Base-by-base conservation (phyloP, 352 stramenopile genomes). In the Pythium coloratum region DNA sequence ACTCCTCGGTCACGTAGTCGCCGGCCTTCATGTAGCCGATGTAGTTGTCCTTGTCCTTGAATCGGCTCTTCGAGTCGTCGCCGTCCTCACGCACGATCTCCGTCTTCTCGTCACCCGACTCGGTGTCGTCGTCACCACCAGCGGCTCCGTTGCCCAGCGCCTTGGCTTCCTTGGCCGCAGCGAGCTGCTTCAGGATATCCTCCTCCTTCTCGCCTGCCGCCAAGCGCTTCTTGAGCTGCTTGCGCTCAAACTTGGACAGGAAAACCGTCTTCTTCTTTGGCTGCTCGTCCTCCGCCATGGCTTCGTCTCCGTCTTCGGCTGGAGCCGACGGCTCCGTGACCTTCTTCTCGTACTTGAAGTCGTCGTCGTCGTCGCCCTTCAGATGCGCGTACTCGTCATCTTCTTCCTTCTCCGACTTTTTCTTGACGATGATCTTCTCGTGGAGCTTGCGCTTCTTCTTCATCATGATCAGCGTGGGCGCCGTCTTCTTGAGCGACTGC, bases 181-280 rank as follows among this genome's bases (percentile, higher is more conserved):
- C 50, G 20, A 94, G 61, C 67, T 84, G 71, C 56, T 89, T 77
- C 80, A 94, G 81, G 30, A 92, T 76, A n/a, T 91, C 78, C 9
- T 80, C 81, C 34, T 92, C 82, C 62, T 87, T 90, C 58, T 90
- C 87, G 44, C 87, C 86, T 28, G 76, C 79, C 32, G 76, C 81
- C 14, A 94, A 71, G 47, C 86, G 84, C 65, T 98, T 98, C 75
- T 98, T 98, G 33, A 98, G 73, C 64, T 93, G 84, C 64, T 97
- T 97, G n/a, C 96, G 87, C 67, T 98, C 92, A 40, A 94, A 92
- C 65, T 98, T 98, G 36, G 94, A 98, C 34, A 99, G 64, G 61
- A 93, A 96, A 8, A 89, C 75, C 34, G 95, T 91, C 58, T 89
- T 88, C 70, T 90, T 88, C 58, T 62, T 66, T 10, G 65, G 50